Evolutionary conservation across 75 land plant genomes (phyloP).

Genomic region (Isoetes taiwanensis): DNA sequence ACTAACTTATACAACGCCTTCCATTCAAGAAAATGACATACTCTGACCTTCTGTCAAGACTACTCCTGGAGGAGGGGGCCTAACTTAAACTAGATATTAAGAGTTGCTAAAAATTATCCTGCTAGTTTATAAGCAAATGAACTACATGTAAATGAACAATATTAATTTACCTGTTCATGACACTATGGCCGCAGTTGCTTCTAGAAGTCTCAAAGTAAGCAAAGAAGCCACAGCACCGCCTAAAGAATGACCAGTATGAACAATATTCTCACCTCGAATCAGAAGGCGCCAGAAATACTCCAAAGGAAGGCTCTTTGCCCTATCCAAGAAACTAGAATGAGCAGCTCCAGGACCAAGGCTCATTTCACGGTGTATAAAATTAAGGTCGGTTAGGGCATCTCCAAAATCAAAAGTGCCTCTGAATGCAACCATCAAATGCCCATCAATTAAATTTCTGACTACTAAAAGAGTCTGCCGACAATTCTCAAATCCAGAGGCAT

Average conservation of each 20-base stretch:
- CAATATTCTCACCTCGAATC: slow-evolving; percentile 23
- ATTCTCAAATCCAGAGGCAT: slow-evolving; percentile 11
- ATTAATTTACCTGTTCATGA: slow-evolving; percentile 19
- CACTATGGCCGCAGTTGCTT: slow-evolving; percentile 33
- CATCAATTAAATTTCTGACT: slow-evolving; percentile 12
- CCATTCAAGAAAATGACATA: too few species aligned
- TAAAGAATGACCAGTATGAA: slow-evolving; percentile 29
- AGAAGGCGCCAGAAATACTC: slow-evolving; percentile 20
- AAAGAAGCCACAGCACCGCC: slow-evolving; percentile 39
- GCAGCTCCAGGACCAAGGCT: slow-evolving; percentile 28
- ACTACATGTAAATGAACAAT: too few species aligned
- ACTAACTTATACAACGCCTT: too few species aligned
- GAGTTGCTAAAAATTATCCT: too few species aligned
- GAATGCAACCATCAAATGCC: slow-evolving; percentile 27
- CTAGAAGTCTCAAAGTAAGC: slow-evolving; percentile 27
- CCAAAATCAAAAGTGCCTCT: slow-evolving; percentile 26
- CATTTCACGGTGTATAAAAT: slow-evolving; percentile 26
- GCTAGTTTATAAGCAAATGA: too few species aligned
- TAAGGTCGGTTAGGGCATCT: slow-evolving; percentile 31
- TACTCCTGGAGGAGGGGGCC: too few species aligned
- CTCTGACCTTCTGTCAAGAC: too few species aligned
- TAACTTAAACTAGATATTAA: too few species aligned
- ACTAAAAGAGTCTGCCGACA: slow-evolving; percentile 30
- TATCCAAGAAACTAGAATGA: slow-evolving; percentile 30
- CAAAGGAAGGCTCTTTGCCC: slow-evolving; percentile 29